Percentiles rank a stretch among this genome's conserved stretches.
These are phyloP conservation scores for Sideroxylon spinosum DNA, from an alignment of 179 eudicot species.

Conservation along the genomic window DNA sequence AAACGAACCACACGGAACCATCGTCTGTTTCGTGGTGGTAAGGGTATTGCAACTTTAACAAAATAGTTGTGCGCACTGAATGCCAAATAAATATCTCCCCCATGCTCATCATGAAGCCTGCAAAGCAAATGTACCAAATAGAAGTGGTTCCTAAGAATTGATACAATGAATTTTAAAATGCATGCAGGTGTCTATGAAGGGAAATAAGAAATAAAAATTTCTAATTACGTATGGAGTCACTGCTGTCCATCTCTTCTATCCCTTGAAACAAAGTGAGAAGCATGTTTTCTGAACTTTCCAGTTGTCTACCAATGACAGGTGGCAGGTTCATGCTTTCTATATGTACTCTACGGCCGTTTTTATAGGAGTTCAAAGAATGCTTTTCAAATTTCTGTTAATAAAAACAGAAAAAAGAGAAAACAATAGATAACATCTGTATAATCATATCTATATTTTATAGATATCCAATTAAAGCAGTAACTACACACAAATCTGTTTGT, in stretches of 20 bases:
- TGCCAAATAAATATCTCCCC: conserved; percentile 70
- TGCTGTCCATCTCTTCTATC: background rate
- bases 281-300: background rate
- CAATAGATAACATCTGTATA: background rate
- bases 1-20: conserved; percentile 95
- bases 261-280: background rate
- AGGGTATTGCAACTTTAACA: conserved; percentile 63
- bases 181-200: background rate
- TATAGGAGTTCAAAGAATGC: background rate
- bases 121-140: conserved; percentile 13
- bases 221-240: background rate
- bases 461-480: background rate
- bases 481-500: background rate
- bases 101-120: conserved; percentile 67
- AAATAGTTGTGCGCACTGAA: conserved; percentile 86
- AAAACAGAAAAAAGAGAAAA: background rate
- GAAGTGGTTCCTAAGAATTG: background rate
- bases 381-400: background rate
- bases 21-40: conserved; percentile 57
- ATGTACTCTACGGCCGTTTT: background rate
- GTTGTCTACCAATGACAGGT: background rate
- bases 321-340: background rate
- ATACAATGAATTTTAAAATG: background rate
- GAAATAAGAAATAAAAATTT: background rate
- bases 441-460: background rate